Base-by-base conservation (phyloP, 2,329 filamentous ascomycete species). In the Verticillium zaregamsianum region DNA sequence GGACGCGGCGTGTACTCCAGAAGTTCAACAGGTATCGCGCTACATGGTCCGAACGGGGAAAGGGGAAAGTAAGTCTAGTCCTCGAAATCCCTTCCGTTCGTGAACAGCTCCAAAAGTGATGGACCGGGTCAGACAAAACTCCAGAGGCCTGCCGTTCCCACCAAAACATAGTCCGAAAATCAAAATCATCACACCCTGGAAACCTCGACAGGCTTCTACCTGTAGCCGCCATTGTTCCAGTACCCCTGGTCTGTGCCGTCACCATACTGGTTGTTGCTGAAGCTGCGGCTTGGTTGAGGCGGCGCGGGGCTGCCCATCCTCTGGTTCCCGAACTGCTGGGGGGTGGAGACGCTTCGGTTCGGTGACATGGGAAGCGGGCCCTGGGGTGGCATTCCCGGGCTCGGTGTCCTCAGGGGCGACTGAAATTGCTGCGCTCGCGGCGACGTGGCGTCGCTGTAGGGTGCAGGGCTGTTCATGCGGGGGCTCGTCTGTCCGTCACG, bases 301-400 rank as follows among this genome's bases (percentile, higher is more conserved):
- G 49, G 60, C 58, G 45, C 65, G 11, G 65, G 62, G 23, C 58
- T 62, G 28, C 62, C 65, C 52, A 64, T 32, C 25, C 61, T 52
- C 25, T 60, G 58, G 59, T 66, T 64, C 28, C 62, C 59, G 20
- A 60, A 58, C n/a, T 57, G 49, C 32, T 61, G 45, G 15, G 54
- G 54, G n/a, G 54, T 55, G 12, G 62, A 65, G n/a, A 59, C 52
- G 57, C 58, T 65, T n/a, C 65, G 65, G 49, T 60, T 58, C 7
- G 64, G 63, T 2, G 63, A 59, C 39, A 52, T 45, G 25, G 62
- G 64, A 14, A 65, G 63, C 15, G 64, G 64, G 7, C 58, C 61
- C 15, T 57, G 64, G 17, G 64, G 62, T 6, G 62, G 64, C 58
- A 64, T 35, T n/a, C 62, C 60, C 3, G 63, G 63, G 54, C 62